Conservation (phyloP, 139 green algal species). For the Micromonas pusilla region DNA sequence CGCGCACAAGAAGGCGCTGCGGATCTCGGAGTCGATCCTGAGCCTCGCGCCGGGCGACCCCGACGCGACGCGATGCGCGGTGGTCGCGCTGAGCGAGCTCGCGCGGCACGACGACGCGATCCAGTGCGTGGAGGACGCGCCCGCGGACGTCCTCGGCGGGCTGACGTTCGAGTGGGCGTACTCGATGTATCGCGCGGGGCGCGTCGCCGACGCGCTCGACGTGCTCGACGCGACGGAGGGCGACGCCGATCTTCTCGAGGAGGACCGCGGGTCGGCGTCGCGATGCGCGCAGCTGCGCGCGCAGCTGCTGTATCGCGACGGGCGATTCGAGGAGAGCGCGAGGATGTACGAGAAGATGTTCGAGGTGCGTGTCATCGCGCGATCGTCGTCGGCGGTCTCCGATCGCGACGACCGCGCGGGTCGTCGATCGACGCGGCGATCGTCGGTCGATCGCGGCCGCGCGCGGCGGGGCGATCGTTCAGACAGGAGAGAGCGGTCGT, state of each 20-base stretch:
- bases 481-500: no score
- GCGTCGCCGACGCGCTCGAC: background rate
- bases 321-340: constrained; percentile 47
- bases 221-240: background rate
- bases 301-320: constrained; percentile 67
- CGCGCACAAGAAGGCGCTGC: background rate
- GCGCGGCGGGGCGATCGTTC: no score
- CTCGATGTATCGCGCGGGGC: background rate
- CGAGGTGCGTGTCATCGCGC: no score
- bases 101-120: constrained; percentile 42
- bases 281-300: constrained; percentile 61
- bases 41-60: constrained; percentile 48
- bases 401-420: no score
- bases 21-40: constrained; percentile 40
- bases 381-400: no score
- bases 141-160: background rate
- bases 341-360: constrained; percentile 50
- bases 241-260: background rate
- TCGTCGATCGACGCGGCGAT: no score
- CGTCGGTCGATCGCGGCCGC: no score
- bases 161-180: background rate
- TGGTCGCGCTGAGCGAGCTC: constrained; percentile 50
- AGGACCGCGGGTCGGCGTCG: background rate
- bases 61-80: constrained; percentile 58
- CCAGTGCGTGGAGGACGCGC: background rate